phyloP scores from a whole-genome alignment of 108 stramenopile genomes.

The Nitzschia sp. region DNA sequence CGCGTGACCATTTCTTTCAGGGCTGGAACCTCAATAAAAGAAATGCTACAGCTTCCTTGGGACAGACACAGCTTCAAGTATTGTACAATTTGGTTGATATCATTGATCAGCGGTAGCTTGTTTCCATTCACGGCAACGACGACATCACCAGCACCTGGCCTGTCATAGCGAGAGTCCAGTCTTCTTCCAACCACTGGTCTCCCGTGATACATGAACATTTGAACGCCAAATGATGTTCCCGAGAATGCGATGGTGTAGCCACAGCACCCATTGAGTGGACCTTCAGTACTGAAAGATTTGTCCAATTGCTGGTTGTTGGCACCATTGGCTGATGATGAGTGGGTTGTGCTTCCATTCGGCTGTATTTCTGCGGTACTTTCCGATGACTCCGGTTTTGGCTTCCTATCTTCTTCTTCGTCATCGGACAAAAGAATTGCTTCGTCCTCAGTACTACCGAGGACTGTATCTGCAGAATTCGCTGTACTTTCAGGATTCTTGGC shows the following conservation, averaged over 20 bases:
- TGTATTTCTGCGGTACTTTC: neutral
- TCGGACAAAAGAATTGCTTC: constrained; percentile 50
- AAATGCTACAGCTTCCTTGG: constrained; percentile 3
- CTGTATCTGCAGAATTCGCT: constrained; percentile 6
- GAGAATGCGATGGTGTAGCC: constrained; percentile 35
- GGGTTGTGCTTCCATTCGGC: neutral
- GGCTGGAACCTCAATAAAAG: constrained; percentile 13
- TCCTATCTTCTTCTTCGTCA: constrained; percentile 29
- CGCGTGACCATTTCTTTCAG: neutral
- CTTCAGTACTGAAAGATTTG: neutral
- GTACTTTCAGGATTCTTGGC: neutral
- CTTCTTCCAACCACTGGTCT: constrained; percentile 41
- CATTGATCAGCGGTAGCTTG: constrained; percentile 3
- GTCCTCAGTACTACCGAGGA: constrained; percentile 32
- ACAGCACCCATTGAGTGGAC: constrained; percentile 6
- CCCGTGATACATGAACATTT: constrained; percentile 27
- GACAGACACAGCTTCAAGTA: constrained; percentile 10
- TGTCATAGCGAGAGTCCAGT: constrained; percentile 1
- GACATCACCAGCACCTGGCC: constrained; percentile 54
- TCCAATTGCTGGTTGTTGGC: neutral
- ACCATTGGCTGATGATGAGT: neutral
- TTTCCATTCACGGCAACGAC: constrained; percentile 54
- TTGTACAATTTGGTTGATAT: constrained; percentile 6
- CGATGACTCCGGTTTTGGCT: neutral
- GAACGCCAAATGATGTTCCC: constrained; percentile 34